These are phyloP conservation scores for Pilaira anomala DNA, from an alignment of 192 early-diverging fungal species.

Conservation along the genomic window DNA sequence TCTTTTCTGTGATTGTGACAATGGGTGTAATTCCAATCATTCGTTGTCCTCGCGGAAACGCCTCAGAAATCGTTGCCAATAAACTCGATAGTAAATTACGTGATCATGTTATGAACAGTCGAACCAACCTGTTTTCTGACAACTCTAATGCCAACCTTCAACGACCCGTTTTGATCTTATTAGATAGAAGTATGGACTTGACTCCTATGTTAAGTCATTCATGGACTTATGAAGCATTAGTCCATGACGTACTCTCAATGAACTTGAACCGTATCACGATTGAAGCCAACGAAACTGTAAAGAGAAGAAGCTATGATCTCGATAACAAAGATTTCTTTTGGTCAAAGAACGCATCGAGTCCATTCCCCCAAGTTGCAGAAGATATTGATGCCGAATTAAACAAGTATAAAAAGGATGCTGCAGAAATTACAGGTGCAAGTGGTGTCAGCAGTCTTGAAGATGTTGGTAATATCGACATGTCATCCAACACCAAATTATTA, in stretches of 20 bases:
- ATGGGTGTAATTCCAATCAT: conserved; percentile 90
- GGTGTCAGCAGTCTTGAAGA: conserved; percentile 83
- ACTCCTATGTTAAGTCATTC: conserved; percentile 91
- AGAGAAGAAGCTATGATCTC: conserved; percentile 82
- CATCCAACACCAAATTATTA: conserved; percentile 81
- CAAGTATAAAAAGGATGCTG: conserved; percentile 93
- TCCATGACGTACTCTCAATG: conserved; percentile 95
- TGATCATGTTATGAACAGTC: conserved; percentile 87
- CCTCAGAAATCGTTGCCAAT: conserved; percentile 89
- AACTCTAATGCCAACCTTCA: conserved; percentile 55
- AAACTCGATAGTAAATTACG: conserved; percentile 88
- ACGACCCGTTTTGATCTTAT: conserved; percentile 81
- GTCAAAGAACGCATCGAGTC: conserved; percentile 85
- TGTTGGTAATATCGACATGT: conserved; percentile 72
- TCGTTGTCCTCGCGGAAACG: conserved; percentile 84
- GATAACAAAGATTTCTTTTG: conserved; percentile 92
- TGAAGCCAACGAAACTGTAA: conserved; percentile 62
- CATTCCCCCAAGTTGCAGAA: conserved; percentile 97
- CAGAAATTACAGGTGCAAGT: conserved; percentile 82
- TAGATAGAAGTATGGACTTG: conserved; percentile 92
- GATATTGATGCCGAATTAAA: conserved; percentile 92
- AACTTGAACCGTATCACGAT: conserved; percentile 83
- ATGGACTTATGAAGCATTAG: conserved; percentile 96
- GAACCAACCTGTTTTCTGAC: conserved; percentile 80
- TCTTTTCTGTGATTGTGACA: conserved; percentile 92